Base-by-base conservation (phyloP, 495 filamentous ascomycete species). In the Rusavskia elegans region DNA sequence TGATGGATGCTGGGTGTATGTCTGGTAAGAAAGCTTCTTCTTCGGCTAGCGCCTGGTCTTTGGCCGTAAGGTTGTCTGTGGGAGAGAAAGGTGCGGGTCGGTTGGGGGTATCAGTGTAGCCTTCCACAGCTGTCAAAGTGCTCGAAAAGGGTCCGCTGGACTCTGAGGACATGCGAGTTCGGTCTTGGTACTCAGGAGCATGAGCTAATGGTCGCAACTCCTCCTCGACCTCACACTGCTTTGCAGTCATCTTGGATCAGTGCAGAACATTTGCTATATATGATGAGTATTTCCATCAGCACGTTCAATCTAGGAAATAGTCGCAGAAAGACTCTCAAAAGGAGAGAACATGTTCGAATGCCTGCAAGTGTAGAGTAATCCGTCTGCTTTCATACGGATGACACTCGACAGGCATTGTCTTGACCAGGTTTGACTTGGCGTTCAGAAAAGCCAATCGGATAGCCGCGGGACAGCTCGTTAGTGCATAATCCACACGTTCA, bases 91-190 rank as follows among this genome's bases (percentile, higher is more conserved):
- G 54, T 57, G 55, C 58, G 60, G 66, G 53, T 29, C 55, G 51
- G 51, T 58, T 56, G 36, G 49, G 57, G 55, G 52, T 44, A 53
- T 77, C 78, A 59, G 72, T 68, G 53, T 89, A 75, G 51, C 80
- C 78, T 52, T 90, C 86, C 55, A 90, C 80, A 53, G 87, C 78
- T 5, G 89, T 71, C 55, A 83, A 87, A 29, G 82, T 86, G 27
- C 85, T 87, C 30, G 85, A 89, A 14, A 79, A 77, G 30, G 82
- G 81, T 17, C 83, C 83, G 9, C 74, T 61, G 8, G 84, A 83
- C 55, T 77, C 78, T 50, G 69, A 63, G 25, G 79, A 80, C 37
- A 57, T 61, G 57, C 74, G 67, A 42, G 61, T 55, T 44, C 63
- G 63, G 53, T 64, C 63, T 16, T 51, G 20, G 14, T 52, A 37